Base-by-base conservation (phyloP, 2,329 filamentous ascomycete genomes). In the Penicillium hordei region DNA sequence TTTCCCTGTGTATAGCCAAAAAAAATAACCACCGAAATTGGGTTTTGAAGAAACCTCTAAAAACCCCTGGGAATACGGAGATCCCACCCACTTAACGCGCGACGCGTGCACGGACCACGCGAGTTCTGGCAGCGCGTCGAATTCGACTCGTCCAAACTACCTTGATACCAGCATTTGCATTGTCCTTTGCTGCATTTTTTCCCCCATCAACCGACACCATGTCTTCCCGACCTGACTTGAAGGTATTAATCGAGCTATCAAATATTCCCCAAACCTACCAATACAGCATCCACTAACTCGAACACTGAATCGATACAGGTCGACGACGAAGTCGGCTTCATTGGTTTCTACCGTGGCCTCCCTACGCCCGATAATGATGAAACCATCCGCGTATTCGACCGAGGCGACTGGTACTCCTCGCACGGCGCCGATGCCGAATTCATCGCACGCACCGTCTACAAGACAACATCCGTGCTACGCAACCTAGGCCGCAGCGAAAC, bases 301-400 rank as follows among this genome's bases (percentile, higher is more conserved):
- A 60, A 63, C 42, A 60, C 10, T 36, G 45, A 46, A 21, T 19
- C 21, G 44, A 46, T 36, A 23, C 38, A 93, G 89, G 91, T 97
- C 72, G 95, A 99, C 70, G 94, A 99, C 72, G 94, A 99, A 80
- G 87, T 89, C 71, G 92, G 93, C 65, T 99, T 99, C 81, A 97
- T 97, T 78, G 91, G 89, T 67, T 96, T 92, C 79, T 99, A 95
- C 82, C 93, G 93, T 68, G 89, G 87, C n/a, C 83, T 99, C 3
- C 86, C 91, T 6, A 69, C 80, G 15, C 86, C 86, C 52, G 85
- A 86, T 66, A 83, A 86, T 39, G 68, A 72, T 64, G 75, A 76
- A 38, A 93, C 91, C 0, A 83, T 99, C 53, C 88, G 94, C 53
- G 89, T 99, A 59, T 97, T 97, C 72, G 93, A 97, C 70, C 87